A percentile compares a stretch with the other conserved stretches of the same genome.
These are phyloP conservation scores for Oryza glumipatula DNA, from an alignment of 176 grass and related monocot species.

Conservation along the genomic window DNA sequence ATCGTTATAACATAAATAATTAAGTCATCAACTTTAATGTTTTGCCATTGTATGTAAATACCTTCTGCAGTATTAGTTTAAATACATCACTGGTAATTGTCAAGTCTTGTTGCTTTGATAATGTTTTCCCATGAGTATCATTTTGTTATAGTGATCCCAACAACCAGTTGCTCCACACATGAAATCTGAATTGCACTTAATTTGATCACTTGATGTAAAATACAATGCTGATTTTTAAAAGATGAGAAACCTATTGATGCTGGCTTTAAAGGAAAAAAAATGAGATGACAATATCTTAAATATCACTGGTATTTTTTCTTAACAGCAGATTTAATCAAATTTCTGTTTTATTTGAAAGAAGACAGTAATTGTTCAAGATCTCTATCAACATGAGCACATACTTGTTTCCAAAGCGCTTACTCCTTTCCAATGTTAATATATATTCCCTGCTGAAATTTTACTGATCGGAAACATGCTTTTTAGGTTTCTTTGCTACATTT, in stretches of 20 bases:
- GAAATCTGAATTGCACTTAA: neutral
- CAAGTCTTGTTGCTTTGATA: neutral
- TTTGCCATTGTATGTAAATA: conserved; percentile 11
- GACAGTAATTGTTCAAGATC: neutral
- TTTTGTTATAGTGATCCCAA: neutral
- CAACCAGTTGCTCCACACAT: neutral
- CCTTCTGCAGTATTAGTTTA: neutral
- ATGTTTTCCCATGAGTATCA: neutral
- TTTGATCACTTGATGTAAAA: neutral
- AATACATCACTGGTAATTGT: conserved; percentile 5
- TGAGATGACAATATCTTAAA: neutral
- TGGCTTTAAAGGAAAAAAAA: neutral
- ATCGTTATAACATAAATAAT: conserved; percentile 17
- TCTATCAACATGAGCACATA: neutral
- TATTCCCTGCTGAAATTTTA: conserved; percentile 13
- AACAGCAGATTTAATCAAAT: neutral
- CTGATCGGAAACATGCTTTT: conserved; percentile 33
- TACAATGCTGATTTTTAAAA: neutral
- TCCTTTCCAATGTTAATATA: neutral
- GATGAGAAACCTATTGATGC: neutral
- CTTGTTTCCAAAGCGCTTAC: neutral
- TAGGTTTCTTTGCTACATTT: conserved; percentile 98
- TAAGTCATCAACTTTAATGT: neutral
- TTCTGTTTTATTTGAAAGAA: neutral
- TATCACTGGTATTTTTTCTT: neutral